A percentile compares a stretch with the other conserved stretches of the same genome.
These are phyloP conservation scores for Erodium trifolium DNA, from an alignment of 441 rosid genomes.

Conservation along the genomic window DNA sequence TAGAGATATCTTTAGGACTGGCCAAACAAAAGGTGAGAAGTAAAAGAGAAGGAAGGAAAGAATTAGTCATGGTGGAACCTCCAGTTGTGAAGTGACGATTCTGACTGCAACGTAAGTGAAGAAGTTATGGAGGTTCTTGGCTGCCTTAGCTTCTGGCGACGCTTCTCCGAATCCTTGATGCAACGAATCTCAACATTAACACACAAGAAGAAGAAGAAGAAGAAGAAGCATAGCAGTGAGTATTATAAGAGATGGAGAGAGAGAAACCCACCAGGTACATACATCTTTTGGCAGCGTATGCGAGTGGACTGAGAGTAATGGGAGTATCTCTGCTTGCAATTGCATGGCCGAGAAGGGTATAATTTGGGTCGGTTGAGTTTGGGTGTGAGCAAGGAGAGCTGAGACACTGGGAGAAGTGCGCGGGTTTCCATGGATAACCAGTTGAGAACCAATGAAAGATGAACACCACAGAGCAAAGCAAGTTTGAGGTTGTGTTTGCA, in stretches of 20 bases:
- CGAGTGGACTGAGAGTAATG: slow-evolving; percentile 17
- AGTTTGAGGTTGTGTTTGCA: too few species aligned
- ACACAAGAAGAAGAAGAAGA: neutral
- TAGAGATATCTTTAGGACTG: too few species aligned
- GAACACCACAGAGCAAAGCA: too few species aligned
- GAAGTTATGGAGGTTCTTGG: slow-evolving; percentile 63
- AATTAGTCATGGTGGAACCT: slow-evolving; percentile 36
- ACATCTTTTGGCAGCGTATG: slow-evolving; percentile 65
- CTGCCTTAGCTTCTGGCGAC: slow-evolving; percentile 79
- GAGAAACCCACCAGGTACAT: slow-evolving; percentile 60
- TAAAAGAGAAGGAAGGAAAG: neutral
- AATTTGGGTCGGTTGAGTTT: slow-evolving; percentile 20
- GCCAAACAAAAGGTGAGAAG: neutral
- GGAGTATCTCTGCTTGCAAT: slow-evolving; percentile 17
- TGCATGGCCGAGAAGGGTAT: slow-evolving; percentile 16
- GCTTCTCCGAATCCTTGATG: slow-evolving; percentile 71
- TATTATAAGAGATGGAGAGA: neutral
- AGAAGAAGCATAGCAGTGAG: too few species aligned
- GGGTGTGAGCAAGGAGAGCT: slow-evolving; percentile 27
- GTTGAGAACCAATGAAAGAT: neutral
- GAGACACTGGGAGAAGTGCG: slow-evolving; percentile 30
- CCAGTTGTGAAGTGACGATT: slow-evolving; percentile 69
- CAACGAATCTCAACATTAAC: neutral
- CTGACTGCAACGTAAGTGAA: slow-evolving; percentile 67
- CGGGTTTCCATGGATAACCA: slow-evolving; percentile 38